Conservation (phyloP, 768 basidiomycete species). For the Dendrothele bispora region DNA sequence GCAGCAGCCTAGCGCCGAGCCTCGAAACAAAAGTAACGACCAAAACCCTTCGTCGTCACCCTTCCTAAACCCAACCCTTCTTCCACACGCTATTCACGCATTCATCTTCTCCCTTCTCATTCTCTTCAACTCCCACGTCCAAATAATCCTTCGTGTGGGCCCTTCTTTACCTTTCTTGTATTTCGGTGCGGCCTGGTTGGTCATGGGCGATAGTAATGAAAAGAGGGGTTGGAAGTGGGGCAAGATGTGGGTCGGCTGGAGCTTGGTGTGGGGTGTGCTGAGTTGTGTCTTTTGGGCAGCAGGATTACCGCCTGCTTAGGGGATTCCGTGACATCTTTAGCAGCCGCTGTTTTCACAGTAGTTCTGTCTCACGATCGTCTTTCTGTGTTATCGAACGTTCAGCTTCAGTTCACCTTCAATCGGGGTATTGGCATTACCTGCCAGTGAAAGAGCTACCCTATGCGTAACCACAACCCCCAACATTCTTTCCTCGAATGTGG, state of each 20-base stretch:
- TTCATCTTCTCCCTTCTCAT: slow-evolving; percentile 59
- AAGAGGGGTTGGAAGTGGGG: slow-evolving; percentile 52
- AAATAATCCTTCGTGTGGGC: slow-evolving; percentile 80
- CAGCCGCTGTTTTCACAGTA: too few relatives aligned
- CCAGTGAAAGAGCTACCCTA: too few relatives aligned
- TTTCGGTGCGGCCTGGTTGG: slow-evolving; percentile 80
- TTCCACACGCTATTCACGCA: slow-evolving; percentile 79
- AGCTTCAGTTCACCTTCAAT: too few relatives aligned
- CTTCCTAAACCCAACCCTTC: slow-evolving; percentile 41
- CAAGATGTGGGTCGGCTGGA: slow-evolving; percentile 75
- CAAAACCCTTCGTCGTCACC: slow-evolving; percentile 20
- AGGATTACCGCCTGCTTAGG: slow-evolving; percentile 93
- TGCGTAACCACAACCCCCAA: too few relatives aligned
- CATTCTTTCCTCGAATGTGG: too few relatives aligned
- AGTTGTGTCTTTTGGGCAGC: slow-evolving; percentile 77
- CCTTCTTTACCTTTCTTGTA: slow-evolving; percentile 77
- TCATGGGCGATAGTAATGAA: slow-evolving; percentile 48
- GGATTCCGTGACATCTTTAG: too few relatives aligned
- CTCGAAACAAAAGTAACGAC: neutral
- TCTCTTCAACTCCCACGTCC: slow-evolving; percentile 80
- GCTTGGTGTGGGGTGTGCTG: slow-evolving; percentile 69
- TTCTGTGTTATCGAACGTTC: too few relatives aligned
- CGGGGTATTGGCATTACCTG: too few relatives aligned
- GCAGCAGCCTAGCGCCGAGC: slow-evolving; percentile 3
- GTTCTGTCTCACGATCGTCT: too few relatives aligned